Percentiles rank a stretch among this genome's conserved stretches.
Evolutionary conservation across 305 asterid genomes (phyloP).

Genomic region (Ajuga reptans): DNA sequence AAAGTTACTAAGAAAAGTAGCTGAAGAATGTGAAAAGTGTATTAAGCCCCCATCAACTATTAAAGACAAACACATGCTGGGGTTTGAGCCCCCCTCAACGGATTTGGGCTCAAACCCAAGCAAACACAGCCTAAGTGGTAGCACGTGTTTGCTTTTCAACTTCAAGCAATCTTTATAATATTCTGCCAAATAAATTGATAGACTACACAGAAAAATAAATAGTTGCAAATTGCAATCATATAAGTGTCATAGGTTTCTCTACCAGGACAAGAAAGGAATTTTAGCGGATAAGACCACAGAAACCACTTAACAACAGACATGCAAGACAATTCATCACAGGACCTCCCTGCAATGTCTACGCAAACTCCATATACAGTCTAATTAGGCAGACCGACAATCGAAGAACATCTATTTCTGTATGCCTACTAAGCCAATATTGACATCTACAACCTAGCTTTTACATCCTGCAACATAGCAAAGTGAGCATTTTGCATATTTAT

Average conservation of each 20-base stretch:
- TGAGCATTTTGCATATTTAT: constrained; percentile 31
- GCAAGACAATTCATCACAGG: constrained; percentile 19
- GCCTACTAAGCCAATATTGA: constrained; percentile 49
- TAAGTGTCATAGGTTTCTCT: not conserved
- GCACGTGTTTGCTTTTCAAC: too few species aligned
- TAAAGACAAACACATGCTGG: too few species aligned
- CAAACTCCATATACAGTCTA: constrained; percentile 43
- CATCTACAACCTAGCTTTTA: constrained; percentile 55
- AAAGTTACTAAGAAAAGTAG: too few species aligned
- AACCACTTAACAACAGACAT: not conserved
- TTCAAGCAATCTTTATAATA: too few species aligned
- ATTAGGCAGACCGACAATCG: constrained; percentile 19
- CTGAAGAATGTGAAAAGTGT: too few species aligned
- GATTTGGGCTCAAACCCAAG: too few species aligned
- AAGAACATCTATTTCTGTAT: constrained; percentile 32
- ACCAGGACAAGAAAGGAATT: not conserved
- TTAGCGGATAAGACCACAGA: not conserved
- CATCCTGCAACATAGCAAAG: constrained; percentile 38
- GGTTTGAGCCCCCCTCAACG: too few species aligned
- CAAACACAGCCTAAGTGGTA: too few species aligned
- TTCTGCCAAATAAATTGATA: not conserved
- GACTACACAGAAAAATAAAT: not conserved
- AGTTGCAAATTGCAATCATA: not conserved
- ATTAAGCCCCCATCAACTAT: too few species aligned
- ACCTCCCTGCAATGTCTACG: constrained; percentile 8